Conservation (phyloP, 179 eudicot species). For the Gypsophila paniculata region DNA sequence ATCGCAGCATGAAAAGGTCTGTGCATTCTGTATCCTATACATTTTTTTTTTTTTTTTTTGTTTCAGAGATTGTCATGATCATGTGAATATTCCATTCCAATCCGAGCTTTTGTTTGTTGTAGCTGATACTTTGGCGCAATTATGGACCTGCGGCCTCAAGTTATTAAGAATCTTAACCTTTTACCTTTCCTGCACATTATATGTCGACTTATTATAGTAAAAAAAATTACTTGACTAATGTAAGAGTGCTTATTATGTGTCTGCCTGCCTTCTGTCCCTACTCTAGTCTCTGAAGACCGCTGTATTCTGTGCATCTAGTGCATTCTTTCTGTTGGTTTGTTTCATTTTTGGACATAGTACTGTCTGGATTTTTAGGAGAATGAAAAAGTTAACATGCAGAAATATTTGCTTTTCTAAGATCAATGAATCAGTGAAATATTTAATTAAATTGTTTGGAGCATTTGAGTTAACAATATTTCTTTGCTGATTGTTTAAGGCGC, state of each 20-base stretch:
- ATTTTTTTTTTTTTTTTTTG: background rate
- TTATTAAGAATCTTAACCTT: background rate
- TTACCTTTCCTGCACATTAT: background rate
- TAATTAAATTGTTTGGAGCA: background rate
- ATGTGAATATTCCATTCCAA: background rate
- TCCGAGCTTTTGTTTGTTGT: background rate
- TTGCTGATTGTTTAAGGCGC: background rate
- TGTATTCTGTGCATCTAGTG: background rate
- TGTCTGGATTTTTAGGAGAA: background rate
- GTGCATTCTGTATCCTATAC: constrained; percentile 9
- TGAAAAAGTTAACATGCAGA: background rate
- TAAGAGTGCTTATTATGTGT: background rate
- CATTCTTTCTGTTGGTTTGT: background rate
- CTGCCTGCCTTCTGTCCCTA: background rate
- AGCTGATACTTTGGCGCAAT: background rate
- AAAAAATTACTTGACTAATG: background rate
- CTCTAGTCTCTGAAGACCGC: background rate
- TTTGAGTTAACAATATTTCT: background rate
- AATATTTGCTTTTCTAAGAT: background rate
- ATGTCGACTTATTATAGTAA: background rate
- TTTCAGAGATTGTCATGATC: background rate
- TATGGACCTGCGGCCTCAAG: background rate
- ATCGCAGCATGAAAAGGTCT: constrained; percentile 85
- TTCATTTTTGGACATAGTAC: background rate
- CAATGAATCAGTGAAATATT: background rate